A percentile compares a stretch with the other conserved stretches of the same genome.
phyloP scores from a whole-genome alignment of 139 green algal genomes.

The Chlamydomonas eustigma region DNA sequence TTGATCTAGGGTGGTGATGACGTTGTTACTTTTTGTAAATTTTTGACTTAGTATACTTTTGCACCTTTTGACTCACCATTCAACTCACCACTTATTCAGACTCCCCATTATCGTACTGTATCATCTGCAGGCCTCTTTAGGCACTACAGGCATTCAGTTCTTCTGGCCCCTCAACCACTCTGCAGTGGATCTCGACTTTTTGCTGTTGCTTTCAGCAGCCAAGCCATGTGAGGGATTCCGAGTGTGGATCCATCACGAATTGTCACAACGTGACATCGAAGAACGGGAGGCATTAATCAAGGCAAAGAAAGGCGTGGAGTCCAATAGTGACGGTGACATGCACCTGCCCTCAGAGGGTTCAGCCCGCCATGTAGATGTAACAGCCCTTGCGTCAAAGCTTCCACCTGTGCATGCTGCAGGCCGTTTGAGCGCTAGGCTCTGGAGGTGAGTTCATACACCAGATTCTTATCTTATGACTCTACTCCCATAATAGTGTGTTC shows the following conservation, averaged over 20 bases:
- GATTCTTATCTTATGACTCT: neutral
- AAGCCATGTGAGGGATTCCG: conserved; percentile 7
- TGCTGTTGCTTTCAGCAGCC: conserved; percentile 3
- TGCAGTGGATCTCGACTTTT: no score
- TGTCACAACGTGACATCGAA: neutral
- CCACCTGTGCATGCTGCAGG: conserved; percentile 5
- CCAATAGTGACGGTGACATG: neutral
- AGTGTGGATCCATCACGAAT: neutral
- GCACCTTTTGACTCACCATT: no score
- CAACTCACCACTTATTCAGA: no score
- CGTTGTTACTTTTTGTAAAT: no score
- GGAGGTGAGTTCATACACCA: neutral
- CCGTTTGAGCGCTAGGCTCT: neutral
- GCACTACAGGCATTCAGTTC: conserved; percentile 3
- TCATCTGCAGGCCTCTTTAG: neutral
- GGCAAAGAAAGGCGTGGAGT: no score
- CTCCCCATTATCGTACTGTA: no score
- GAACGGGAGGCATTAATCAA: neutral
- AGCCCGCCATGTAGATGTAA: neutral
- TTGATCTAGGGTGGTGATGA: no score
- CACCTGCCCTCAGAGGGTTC: neutral
- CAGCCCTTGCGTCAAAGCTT: neutral
- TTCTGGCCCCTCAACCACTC: conserved; percentile 10
- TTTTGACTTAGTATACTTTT: no score
- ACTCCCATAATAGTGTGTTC: neutral